Conservation (phyloP, 164 flowering plant genomes). For the Umbilicus rupestris region DNA sequence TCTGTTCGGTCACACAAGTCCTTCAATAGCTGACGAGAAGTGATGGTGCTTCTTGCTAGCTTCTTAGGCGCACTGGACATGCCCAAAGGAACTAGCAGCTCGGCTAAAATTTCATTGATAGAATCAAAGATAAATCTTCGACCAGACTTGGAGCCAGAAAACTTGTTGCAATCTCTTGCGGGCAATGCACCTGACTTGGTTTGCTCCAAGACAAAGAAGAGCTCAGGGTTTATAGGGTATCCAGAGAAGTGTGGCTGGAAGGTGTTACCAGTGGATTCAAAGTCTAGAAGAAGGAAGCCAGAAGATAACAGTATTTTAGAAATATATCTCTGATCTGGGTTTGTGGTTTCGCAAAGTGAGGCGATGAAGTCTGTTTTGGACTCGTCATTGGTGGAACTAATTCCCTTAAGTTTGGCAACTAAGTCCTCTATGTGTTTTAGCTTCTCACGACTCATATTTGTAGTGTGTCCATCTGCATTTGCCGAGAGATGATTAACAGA, state of each 20-base stretch:
- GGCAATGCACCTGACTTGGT: not conserved
- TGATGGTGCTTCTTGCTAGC: not conserved
- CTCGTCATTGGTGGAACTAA: not conserved
- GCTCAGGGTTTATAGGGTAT: constrained; percentile 3
- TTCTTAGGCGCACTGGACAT: not conserved
- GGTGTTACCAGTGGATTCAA: not conserved
- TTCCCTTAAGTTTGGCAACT: not conserved
- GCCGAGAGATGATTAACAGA: not conserved
- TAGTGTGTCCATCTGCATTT: not conserved
- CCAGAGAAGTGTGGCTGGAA: constrained; percentile 2
- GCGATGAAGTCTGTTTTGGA: not conserved
- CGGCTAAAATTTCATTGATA: not conserved
- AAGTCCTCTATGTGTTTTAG: constrained; percentile 3
- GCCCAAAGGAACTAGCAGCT: not conserved
- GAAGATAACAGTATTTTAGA: not conserved
- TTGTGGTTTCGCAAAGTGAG: not conserved
- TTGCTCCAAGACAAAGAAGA: constrained; percentile 1
- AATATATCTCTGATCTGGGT: not conserved
- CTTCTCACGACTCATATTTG: constrained; percentile 1
- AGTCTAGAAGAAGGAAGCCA: constrained; percentile 1
- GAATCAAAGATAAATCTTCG: not conserved
- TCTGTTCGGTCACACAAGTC: not conserved
- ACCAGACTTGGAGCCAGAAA: not conserved
- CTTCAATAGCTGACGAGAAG: not conserved
- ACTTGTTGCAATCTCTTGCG: not conserved